phyloP scores from a whole-genome alignment of 176 grass and related monocot genomes.

The Thinopyrum elongatum region DNA sequence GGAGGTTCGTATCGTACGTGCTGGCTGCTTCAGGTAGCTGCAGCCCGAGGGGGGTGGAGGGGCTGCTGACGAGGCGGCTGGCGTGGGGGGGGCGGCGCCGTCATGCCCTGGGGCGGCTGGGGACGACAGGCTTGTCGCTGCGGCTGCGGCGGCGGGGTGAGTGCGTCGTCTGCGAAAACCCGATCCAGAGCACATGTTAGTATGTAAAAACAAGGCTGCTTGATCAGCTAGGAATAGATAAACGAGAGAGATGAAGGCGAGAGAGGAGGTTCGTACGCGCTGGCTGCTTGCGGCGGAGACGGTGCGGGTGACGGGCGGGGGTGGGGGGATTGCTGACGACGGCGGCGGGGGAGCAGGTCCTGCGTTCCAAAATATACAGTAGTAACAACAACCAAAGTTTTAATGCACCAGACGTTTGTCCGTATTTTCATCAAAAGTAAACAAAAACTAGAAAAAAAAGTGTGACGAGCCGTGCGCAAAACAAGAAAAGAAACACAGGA shows the following conservation, averaged over 20 bases:
- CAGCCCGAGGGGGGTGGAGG: too few relatives aligned
- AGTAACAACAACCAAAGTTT: background rate
- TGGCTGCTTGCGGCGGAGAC: slow-evolving; percentile 4
- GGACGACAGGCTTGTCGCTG: background rate
- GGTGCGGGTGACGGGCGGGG: background rate
- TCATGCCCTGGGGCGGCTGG: slow-evolving; percentile 12
- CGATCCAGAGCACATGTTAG: too few relatives aligned
- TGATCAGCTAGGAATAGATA: background rate
- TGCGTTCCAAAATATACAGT: background rate
- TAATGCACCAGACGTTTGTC: background rate
- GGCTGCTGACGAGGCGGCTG: background rate
- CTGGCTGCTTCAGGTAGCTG: too few relatives aligned
- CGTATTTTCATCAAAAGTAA: background rate
- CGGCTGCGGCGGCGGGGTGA: background rate
- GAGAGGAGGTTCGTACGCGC: background rate
- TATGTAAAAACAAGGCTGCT: too few relatives aligned
- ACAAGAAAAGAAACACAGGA: slow-evolving; percentile 1
- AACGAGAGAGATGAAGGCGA: too few relatives aligned
- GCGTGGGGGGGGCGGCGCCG: background rate
- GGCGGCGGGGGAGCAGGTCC: background rate
- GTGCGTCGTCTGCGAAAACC: background rate
- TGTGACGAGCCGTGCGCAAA: background rate
- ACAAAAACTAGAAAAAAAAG: background rate
- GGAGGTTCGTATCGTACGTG: too few relatives aligned
- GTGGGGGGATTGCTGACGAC: background rate